Base-by-base conservation (phyloP, 805 yeast genomes). In the Yarrowia sp. region DNA sequence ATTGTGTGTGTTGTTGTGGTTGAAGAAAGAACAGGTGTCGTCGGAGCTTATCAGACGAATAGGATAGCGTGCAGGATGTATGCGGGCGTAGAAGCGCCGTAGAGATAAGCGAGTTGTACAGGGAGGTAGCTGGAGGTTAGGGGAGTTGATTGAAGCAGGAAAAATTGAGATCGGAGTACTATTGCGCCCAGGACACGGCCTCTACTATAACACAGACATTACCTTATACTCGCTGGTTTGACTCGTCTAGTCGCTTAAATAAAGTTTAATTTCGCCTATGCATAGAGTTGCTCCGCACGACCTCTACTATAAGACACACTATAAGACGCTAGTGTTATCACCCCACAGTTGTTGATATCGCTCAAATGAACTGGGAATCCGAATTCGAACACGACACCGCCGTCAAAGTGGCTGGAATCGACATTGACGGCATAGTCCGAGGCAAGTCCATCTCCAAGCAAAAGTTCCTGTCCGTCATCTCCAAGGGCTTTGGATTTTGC, bases 401-500 rank as follows among this genome's bases (percentile, higher is more conserved):
- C 45, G 69, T 74, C 58, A 74, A 74, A 65, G 72, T 74, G 18
- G 75, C 76, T 8, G 77, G 77, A 10, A 68, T 74, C 31, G 77
- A 74, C 65, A 73, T 70, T 15, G 77, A 74, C 48, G 77, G 77
- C 47, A 72, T 74, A 33, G 66, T 73, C 39, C 68, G 77, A n/a
- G 77, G 77, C 18, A 74, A 74, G 67, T 67, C 75, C 66, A 70
- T 74, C 18, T 71, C 75, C 42, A 69, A 67, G 43, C 39, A 58
- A 42, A 74, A 74, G 71, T 72, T 74, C 41, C 60, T 68, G 14
- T 65, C 68, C 14, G 63, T 66, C 31, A 58, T 69, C 22, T 66
- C 66, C n/a, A 68, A 66, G n/a, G 74, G 74, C 9, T 72, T 74
- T 64, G 77, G 77, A 9, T 74, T 74, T 67, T 74, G 77, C 68